phyloP scores from a whole-genome alignment of 106 monocot species.

The Phalaenopsis aphrodite region DNA sequence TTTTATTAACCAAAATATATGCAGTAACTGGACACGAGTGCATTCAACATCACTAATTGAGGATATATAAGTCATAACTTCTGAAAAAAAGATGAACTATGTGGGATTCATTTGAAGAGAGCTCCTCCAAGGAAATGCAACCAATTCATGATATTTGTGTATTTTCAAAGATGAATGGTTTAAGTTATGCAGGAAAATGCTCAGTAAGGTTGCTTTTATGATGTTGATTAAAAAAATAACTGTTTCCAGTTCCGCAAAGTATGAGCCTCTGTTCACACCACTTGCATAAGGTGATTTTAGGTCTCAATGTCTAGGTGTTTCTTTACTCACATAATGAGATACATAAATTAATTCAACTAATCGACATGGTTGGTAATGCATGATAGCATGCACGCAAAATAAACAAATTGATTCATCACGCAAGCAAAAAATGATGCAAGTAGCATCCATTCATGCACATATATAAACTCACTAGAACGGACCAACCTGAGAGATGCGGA shows the following conservation, averaged over 20 bases:
- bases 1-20: too few relatives aligned
- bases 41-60: too few relatives aligned
- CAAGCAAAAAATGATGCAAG: neutral
- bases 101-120: too few relatives aligned
- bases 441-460: neutral
- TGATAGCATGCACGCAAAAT: neutral
- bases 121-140: too few relatives aligned
- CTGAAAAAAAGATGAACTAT: too few relatives aligned
- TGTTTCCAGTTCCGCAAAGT: neutral
- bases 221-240: neutral
- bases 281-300: neutral
- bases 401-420: neutral
- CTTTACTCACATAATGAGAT: too few relatives aligned
- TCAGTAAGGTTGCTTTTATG: neutral
- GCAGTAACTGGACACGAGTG: too few relatives aligned
- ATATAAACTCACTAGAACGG: neutral
- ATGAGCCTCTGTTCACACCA: neutral
- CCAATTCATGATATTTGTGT: too few relatives aligned
- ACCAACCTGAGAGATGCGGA: conserved; percentile 75
- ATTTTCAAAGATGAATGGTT: too few relatives aligned
- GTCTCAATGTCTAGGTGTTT: neutral
- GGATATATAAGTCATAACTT: too few relatives aligned
- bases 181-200: too few relatives aligned
- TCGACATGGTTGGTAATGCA: neutral
- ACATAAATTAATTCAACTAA: too few relatives aligned